Percentiles rank a stretch among this genome's conserved stretches.
Conservation (phyloP, 1,139 yeast species). For the Sugiyamaella xylanicola region DNA sequence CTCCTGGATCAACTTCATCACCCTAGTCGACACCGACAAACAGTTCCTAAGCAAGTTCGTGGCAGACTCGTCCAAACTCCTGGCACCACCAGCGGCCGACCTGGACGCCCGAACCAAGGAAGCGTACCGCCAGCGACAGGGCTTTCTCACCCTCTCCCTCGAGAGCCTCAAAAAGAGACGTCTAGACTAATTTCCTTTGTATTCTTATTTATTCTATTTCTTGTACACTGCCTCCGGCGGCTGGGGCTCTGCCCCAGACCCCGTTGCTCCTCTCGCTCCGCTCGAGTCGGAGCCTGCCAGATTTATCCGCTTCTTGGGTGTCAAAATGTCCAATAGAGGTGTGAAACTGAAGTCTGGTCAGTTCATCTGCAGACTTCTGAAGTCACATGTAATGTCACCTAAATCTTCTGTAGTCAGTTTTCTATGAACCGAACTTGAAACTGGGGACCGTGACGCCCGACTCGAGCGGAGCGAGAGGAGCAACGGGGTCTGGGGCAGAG, state of each 20-base stretch:
- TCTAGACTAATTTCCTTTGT: constrained; percentile 16
- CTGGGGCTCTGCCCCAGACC: constrained; percentile 1
- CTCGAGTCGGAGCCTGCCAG: not conserved
- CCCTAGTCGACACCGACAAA: constrained; percentile 45
- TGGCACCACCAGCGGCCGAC: constrained; percentile 2
- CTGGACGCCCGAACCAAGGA: constrained; percentile 11
- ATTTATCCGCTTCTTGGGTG: no score
- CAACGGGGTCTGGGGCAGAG: constrained; percentile 2
- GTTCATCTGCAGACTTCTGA: no score
- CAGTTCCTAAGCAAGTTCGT: constrained; percentile 25
- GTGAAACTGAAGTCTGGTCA: no score
- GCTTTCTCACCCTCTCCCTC: constrained; percentile 21
- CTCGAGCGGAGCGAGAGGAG: constrained; percentile 7
- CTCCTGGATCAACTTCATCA: constrained; percentile 57
- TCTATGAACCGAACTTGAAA: no score
- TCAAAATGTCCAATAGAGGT: no score
- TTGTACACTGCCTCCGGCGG: constrained; percentile 1
- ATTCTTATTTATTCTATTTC: constrained; percentile 6
- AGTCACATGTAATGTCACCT: no score
- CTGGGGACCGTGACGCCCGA: no score
- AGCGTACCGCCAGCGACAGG: constrained; percentile 23
- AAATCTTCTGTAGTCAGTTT: no score
- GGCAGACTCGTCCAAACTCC: constrained; percentile 13
- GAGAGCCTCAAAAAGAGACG: constrained; percentile 24
- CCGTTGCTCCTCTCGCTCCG: not conserved